Conservation (phyloP, 495 filamentous ascomycete species). For the Trichoderma asperelloides region DNA sequence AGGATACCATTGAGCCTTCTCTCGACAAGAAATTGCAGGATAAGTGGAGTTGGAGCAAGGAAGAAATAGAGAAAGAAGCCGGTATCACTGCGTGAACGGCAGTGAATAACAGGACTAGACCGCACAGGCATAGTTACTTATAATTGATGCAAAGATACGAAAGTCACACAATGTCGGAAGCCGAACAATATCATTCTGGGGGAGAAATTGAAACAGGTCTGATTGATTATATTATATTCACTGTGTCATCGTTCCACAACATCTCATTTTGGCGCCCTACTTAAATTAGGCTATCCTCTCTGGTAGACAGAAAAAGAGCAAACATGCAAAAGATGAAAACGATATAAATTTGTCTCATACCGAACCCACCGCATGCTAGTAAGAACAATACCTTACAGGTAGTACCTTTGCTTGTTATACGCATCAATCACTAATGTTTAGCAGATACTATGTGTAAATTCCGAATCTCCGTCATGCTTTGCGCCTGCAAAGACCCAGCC, state of each 20-base stretch:
- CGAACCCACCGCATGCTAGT: not conserved
- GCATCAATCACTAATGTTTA: not conserved
- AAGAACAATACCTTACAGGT: not conserved
- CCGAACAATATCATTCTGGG: not conserved
- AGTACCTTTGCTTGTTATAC: not conserved
- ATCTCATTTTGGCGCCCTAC: not conserved
- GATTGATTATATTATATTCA: not conserved
- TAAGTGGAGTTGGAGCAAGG: slow-evolving; percentile 33
- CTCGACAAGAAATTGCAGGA: slow-evolving; percentile 35
- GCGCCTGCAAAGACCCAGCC: not conserved
- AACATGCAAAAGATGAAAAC: too few species aligned
- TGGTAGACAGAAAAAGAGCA: too few species aligned
- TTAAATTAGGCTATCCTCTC: too few species aligned
- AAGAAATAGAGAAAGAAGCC: slow-evolving; percentile 33
- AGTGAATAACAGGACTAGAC: too few species aligned
- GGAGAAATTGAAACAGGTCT: not conserved
- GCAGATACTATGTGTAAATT: not conserved
- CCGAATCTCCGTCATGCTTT: not conserved
- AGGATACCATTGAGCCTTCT: slow-evolving; percentile 25
- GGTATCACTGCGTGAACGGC: slow-evolving; percentile 13
- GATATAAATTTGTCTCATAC: too few species aligned
- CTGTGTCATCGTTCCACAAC: not conserved
- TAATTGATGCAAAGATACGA: not conserved
- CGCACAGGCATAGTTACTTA: not conserved
- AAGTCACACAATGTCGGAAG: not conserved